Percentiles rank a stretch among this genome's conserved stretches.
phyloP scores from a whole-genome alignment of 768 basidiomycete genomes.

The Lentinula detonsa region DNA sequence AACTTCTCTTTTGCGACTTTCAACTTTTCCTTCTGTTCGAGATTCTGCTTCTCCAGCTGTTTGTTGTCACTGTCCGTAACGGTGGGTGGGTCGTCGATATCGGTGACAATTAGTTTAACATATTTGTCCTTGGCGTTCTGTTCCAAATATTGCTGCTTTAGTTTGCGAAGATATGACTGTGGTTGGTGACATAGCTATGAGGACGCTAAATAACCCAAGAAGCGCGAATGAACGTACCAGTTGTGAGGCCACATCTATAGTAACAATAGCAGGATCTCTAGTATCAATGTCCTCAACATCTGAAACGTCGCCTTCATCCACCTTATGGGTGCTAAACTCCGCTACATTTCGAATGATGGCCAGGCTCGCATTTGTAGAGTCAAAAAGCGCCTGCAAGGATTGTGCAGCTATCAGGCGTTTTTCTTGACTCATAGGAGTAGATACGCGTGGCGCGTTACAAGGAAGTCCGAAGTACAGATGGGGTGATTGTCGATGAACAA shows the following conservation, averaged over 20 bases:
- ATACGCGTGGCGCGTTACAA: neutral
- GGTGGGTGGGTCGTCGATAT: conserved; percentile 75
- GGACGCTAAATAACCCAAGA: neutral
- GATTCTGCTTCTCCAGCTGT: conserved; percentile 51
- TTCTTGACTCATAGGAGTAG: conserved; percentile 13
- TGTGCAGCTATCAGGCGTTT: conserved; percentile 23
- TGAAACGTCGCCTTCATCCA: conserved; percentile 28
- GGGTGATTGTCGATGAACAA: neutral
- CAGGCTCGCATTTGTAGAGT: conserved; percentile 23
- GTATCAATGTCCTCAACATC: conserved; percentile 29
- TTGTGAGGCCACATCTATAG: conserved; percentile 54
- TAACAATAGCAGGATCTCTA: conserved; percentile 51
- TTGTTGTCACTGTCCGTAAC: conserved; percentile 80
- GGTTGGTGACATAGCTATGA: neutral
- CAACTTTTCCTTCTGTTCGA: conserved; percentile 63
- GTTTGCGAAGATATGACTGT: conserved; percentile 72
- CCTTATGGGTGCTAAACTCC: conserved; percentile 28
- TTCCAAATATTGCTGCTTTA: conserved; percentile 87
- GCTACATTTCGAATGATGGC: conserved; percentile 29
- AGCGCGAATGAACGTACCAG: conserved; percentile 35
- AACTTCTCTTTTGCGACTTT: conserved; percentile 61
- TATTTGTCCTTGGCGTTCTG: conserved; percentile 90
- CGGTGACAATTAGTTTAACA: conserved; percentile 79
- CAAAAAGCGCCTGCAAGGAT: conserved; percentile 24
- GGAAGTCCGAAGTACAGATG: no score